Evolutionary conservation across 2,329 filamentous ascomycete species (phyloP).

Genomic region (Endoconidiophora laricicola): DNA sequence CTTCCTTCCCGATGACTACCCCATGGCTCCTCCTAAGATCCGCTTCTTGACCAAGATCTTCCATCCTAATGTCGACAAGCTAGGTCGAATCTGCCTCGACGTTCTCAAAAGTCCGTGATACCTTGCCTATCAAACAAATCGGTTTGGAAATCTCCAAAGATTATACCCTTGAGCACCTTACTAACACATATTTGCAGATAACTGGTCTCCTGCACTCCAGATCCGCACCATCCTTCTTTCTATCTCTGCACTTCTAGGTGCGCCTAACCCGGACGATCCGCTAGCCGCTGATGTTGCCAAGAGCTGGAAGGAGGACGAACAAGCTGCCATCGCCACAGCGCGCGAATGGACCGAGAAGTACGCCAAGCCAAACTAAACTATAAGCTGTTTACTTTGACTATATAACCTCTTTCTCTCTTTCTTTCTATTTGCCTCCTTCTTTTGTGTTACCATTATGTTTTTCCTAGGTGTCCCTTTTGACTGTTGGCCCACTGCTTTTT

Average conservation of each 20-base stretch:
- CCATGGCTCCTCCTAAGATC: slow-evolving; percentile 97
- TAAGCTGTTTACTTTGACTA: neutral
- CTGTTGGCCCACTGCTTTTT: too few relatives aligned
- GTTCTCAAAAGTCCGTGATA: slow-evolving; percentile 71
- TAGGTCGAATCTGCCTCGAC: slow-evolving; percentile 91
- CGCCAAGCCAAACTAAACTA: slow-evolving; percentile 26
- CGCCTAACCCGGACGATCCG: slow-evolving; percentile 96
- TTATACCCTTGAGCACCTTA: neutral
- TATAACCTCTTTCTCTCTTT: neutral
- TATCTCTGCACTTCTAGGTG: slow-evolving; percentile 89
- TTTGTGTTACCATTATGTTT: neutral
- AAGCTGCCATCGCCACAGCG: slow-evolving; percentile 79
- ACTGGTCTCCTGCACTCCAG: slow-evolving; percentile 96
- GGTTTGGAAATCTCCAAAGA: neutral
- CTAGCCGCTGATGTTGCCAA: slow-evolving; percentile 95
- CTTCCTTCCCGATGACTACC: slow-evolving; percentile 95
- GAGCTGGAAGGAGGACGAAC: slow-evolving; percentile 93
- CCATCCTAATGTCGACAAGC: slow-evolving; percentile 95
- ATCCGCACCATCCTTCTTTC: slow-evolving; percentile 97
- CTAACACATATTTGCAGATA: slow-evolving; percentile 41
- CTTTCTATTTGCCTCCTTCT: neutral
- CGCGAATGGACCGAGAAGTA: slow-evolving; percentile 82
- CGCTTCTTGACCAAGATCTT: slow-evolving; percentile 98
- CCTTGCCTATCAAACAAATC: neutral
- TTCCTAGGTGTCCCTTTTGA: too few relatives aligned